Conservation (phyloP, 768 basidiomycete genomes). For the Tubosaeta sp. region DNA sequence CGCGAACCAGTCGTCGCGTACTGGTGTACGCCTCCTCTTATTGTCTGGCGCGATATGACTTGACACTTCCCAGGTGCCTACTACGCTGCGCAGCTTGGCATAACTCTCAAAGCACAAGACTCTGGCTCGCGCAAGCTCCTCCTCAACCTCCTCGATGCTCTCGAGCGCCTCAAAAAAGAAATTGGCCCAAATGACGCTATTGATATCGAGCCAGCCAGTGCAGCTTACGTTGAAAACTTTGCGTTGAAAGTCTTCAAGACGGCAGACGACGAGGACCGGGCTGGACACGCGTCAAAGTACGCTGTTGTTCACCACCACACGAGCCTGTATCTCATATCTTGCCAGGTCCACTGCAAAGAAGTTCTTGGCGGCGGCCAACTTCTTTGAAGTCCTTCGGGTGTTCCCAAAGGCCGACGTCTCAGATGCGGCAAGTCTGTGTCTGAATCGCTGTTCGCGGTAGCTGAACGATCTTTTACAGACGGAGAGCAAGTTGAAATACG, state of each 20-base stretch:
- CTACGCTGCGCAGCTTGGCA: conserved; percentile 86
- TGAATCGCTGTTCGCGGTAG: background rate
- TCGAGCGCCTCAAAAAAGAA: conserved; percentile 77
- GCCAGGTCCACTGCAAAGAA: conserved; percentile 84
- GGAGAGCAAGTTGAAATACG: conserved; percentile 85
- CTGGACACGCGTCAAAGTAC: conserved; percentile 71
- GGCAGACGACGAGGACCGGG: conserved; percentile 91
- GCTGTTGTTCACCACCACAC: conserved; percentile 12
- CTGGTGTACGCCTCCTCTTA: conserved; percentile 69
- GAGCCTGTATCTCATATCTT: conserved; percentile 6
- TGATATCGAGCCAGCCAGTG: conserved; percentile 74
- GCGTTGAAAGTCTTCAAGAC: conserved; percentile 81
- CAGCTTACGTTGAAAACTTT: conserved; percentile 94
- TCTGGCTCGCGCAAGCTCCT: conserved; percentile 62
- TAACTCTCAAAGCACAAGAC: conserved; percentile 68
- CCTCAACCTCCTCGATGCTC: conserved; percentile 63
- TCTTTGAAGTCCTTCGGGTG: conserved; percentile 81
- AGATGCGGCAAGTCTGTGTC: conserved; percentile 46
- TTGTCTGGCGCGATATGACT: background rate
- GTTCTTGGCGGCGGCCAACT: conserved; percentile 92
- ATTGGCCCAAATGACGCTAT: conserved; percentile 77
- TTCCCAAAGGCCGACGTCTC: conserved; percentile 60
- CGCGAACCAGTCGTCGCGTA: conserved; percentile 89
- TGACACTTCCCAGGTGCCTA: conserved; percentile 60
- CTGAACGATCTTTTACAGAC: conserved; percentile 42